phyloP scores from a whole-genome alignment of 202 grass and related monocot genomes.

The Musa balbisiana region DNA sequence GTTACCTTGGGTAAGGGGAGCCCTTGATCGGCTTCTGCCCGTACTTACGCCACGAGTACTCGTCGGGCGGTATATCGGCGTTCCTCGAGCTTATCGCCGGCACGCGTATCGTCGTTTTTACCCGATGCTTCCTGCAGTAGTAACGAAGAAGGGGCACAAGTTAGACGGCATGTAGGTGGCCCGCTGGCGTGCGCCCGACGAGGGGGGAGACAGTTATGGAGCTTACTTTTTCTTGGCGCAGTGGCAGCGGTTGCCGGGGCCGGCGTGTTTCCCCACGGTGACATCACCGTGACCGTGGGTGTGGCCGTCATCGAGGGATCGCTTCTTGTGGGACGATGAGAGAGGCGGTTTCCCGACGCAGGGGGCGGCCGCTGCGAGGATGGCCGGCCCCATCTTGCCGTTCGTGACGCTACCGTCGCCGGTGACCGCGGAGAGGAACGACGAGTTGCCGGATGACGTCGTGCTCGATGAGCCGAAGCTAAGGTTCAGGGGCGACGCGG shows the following conservation, averaged over 20 bases:
- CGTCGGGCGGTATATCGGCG: conserved; percentile 16
- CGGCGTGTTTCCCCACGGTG: background rate
- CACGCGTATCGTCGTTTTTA: conserved; percentile 68
- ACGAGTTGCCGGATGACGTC: conserved; percentile 1
- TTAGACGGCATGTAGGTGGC: background rate
- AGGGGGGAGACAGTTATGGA: background rate
- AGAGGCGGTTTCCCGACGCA: background rate
- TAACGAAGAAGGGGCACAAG: background rate
- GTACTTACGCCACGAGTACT: conserved; percentile 23
- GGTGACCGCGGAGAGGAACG: background rate
- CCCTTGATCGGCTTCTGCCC: conserved; percentile 28
- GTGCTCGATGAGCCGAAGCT: conserved; percentile 6
- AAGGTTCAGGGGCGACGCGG: background rate
- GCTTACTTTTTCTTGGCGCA: conserved; percentile 10
- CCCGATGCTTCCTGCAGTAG: conserved; percentile 8
- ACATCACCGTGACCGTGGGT: background rate
- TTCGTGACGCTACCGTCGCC: conserved; percentile 4
- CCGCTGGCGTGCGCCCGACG: background rate
- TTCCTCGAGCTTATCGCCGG: conserved; percentile 82
- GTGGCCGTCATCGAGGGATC: background rate
- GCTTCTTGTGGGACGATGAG: conserved; percentile 2
- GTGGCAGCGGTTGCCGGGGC: conserved; percentile 3
- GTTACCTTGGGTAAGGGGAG: conserved; percentile 11
- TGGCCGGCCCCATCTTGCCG: background rate
- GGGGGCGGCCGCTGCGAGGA: background rate